Percentiles rank a stretch among this genome's conserved stretches.
phyloP scores from a whole-genome alignment of 2,329 filamentous ascomycete species.

The Pseudogymnoascus sp. region DNA sequence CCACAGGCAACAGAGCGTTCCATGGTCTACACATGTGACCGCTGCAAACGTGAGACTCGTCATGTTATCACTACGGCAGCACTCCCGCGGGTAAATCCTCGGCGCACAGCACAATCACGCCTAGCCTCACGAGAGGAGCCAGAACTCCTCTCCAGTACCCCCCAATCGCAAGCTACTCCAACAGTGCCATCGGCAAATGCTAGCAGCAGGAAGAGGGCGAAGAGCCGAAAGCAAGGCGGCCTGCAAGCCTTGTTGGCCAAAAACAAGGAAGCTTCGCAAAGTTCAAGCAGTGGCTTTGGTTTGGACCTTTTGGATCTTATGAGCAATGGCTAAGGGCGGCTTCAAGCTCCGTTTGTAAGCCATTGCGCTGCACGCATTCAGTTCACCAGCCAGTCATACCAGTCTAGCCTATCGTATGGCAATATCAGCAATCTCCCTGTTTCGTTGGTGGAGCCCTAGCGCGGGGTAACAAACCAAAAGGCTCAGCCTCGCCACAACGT shows the following conservation, averaged over 20 bases:
- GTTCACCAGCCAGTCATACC: not conserved
- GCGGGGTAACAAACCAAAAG: slow-evolving; percentile 7
- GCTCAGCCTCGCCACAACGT: slow-evolving; percentile 7
- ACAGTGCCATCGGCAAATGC: slow-evolving; percentile 39
- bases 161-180: slow-evolving; percentile 10
- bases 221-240: slow-evolving; percentile 51
- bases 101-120: not conserved
- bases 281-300: slow-evolving; percentile 21
- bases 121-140: not conserved
- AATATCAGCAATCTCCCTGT: not conserved
- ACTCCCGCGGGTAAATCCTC: not conserved
- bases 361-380: not conserved
- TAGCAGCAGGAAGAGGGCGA: slow-evolving; percentile 57
- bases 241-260: slow-evolving; percentile 52
- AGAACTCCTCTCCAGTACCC: not conserved
- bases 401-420: not conserved
- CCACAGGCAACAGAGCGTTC: slow-evolving; percentile 10
- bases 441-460: slow-evolving; percentile 1
- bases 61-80: slow-evolving; percentile 12
- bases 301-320: slow-evolving; percentile 34
- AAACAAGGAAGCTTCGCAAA: slow-evolving; percentile 17
- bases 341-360: not conserved
- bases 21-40: slow-evolving; percentile 24
- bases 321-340: slow-evolving; percentile 10
- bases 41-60: slow-evolving; percentile 22